Percentiles rank a stretch among this genome's conserved stretches.
Conservation (phyloP, 75 land plant species). For the Picea sitchensis region DNA sequence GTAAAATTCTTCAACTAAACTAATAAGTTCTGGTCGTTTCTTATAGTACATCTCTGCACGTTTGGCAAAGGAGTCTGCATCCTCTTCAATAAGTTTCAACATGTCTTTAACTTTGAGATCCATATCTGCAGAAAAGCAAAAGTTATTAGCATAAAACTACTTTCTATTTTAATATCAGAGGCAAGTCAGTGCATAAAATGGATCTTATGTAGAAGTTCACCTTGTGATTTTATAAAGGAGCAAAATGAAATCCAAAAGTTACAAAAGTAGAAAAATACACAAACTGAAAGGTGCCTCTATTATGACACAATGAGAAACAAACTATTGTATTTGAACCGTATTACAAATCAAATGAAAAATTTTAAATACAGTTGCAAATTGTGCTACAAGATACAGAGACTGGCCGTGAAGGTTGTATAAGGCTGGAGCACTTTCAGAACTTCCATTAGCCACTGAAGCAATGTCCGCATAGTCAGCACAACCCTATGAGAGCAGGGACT, state of each 20-base stretch:
- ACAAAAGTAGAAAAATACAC: background rate
- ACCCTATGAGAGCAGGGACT: background rate
- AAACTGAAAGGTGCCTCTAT: background rate
- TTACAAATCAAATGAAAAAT: background rate
- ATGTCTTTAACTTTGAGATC: constrained; percentile 36
- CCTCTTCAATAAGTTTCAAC: constrained; percentile 40
- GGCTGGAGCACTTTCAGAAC: background rate
- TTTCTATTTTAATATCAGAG: background rate
- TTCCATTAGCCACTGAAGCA: background rate
- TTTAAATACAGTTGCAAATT: background rate
- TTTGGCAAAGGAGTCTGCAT: constrained; percentile 46
- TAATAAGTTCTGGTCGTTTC: constrained; percentile 41
- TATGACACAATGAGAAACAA: background rate
- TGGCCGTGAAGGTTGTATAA: background rate
- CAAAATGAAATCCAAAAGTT: background rate
- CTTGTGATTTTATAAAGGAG: background rate
- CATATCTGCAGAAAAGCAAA: constrained; percentile 25
- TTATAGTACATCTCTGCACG: constrained; percentile 47
- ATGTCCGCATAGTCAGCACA: background rate
- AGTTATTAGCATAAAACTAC: background rate
- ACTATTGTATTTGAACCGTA: background rate
- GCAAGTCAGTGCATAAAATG: background rate
- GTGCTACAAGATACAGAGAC: background rate
- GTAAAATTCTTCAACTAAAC: constrained; percentile 38
- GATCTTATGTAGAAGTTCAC: no score